phyloP scores from a whole-genome alignment of 768 basidiomycete genomes.

The Leccinum olivaceopallidum region DNA sequence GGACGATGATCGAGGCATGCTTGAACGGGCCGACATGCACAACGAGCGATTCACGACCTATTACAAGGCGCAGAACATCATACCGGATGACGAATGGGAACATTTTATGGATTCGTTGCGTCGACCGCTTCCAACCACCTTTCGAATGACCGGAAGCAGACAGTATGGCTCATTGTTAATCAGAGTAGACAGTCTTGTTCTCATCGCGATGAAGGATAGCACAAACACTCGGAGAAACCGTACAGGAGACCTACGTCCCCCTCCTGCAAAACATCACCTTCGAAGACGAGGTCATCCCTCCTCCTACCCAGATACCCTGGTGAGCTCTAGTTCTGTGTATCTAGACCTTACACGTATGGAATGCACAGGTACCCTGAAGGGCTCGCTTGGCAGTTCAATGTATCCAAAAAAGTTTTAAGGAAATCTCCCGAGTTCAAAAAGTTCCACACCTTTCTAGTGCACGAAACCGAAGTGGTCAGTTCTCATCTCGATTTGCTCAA shows the following conservation, averaged over 20 bases:
- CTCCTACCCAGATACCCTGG: slow-evolving; percentile 88
- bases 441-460: slow-evolving; percentile 95
- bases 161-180: slow-evolving; percentile 49
- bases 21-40: slow-evolving; percentile 64
- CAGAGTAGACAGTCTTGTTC: not conserved
- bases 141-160: slow-evolving; percentile 87
- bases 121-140: slow-evolving; percentile 86
- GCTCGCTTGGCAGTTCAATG: slow-evolving; percentile 96
- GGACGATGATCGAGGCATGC: slow-evolving; percentile 47
- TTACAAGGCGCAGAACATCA: slow-evolving; percentile 74
- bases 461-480: slow-evolving; percentile 94
- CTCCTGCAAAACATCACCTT: slow-evolving; percentile 68
- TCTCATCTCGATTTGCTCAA: not conserved
- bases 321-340: slow-evolving; percentile 31
- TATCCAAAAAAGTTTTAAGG: slow-evolving; percentile 84
- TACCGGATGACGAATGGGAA: slow-evolving; percentile 81
- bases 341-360: not conserved
- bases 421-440: slow-evolving; percentile 89
- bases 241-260: slow-evolving; percentile 79
- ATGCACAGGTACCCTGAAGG: slow-evolving; percentile 82
- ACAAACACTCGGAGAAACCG: slow-evolving; percentile 75
- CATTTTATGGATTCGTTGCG: slow-evolving; percentile 63
- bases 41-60: slow-evolving; percentile 69
- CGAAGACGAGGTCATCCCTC: slow-evolving; percentile 72
- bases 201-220: slow-evolving; percentile 49